These are phyloP conservation scores for Alternaria sp. DNA, from an alignment of 2,329 filamentous ascomycete genomes.

Conservation along the genomic window DNA sequence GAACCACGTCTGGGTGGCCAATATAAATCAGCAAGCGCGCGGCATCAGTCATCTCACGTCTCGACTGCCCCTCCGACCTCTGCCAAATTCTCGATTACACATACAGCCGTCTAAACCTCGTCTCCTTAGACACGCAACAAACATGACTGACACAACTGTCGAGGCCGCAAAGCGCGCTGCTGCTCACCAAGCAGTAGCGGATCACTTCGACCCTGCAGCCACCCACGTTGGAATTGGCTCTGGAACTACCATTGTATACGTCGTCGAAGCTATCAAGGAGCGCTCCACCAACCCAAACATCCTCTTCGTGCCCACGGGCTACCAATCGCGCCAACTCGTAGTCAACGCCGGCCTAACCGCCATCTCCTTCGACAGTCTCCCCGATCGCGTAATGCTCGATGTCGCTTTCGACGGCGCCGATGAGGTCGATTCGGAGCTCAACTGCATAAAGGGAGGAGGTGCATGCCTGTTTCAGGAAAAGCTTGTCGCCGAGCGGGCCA, in stretches of 20 bases:
- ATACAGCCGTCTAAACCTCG: constrained; percentile 1
- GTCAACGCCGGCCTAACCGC: constrained; percentile 78
- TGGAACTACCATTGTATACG: constrained; percentile 83
- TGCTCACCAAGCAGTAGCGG: constrained; percentile 75
- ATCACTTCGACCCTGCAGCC: constrained; percentile 72
- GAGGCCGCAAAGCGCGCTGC: constrained; percentile 80
- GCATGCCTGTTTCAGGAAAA: constrained; percentile 99
- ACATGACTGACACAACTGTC: constrained; percentile 55
- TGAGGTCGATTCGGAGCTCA: constrained; percentile 92
- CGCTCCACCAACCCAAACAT: constrained; percentile 61
- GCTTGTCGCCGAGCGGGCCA: constrained; percentile 84
- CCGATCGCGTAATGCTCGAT: constrained; percentile 73
- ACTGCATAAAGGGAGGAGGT: constrained; percentile 97
- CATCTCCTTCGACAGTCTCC: constrained; percentile 79
- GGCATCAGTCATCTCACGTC: constrained; percentile 41
- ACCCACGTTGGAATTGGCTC: constrained; percentile 81
- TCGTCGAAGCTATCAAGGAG: constrained; percentile 77
- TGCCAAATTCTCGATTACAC: constrained; percentile 20
- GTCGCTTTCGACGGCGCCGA: constrained; percentile 97
- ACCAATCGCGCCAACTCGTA: constrained; percentile 88
- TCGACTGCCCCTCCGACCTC: constrained; percentile 29
- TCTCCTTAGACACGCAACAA: constrained; percentile 6
- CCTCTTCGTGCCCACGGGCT: constrained; percentile 91
- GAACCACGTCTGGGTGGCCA: constrained; percentile 17
- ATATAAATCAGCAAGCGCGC: constrained; percentile 36